Evolutionary conservation across 208 protist species (phyloP).

Genomic region (Leishmania major): DNA sequence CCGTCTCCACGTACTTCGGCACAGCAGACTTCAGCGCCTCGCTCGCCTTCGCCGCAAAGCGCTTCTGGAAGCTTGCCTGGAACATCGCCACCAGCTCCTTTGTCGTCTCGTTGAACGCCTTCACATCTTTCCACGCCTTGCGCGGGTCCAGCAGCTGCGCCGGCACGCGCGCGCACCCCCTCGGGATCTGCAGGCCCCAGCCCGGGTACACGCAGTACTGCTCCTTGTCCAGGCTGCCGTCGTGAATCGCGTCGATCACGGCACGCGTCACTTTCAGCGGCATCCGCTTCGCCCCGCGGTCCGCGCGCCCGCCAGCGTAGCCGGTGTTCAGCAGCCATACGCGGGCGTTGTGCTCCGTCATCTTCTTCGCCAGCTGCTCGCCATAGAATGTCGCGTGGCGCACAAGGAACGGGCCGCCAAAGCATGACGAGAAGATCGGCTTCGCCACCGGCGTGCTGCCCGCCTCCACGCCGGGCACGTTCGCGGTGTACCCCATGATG

Average conservation of each 20-base stretch:
- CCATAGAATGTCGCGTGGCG: slow-evolving; percentile 97
- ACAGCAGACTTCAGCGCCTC: slow-evolving; percentile 82
- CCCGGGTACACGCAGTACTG: slow-evolving; percentile 72
- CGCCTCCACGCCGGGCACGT: slow-evolving; percentile 94
- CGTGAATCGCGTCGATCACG: slow-evolving; percentile 96
- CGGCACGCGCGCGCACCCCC: slow-evolving; percentile 70
- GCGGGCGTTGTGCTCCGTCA: slow-evolving; percentile 79
- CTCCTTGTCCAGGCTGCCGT: slow-evolving; percentile 85
- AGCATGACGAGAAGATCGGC: slow-evolving; percentile 96
- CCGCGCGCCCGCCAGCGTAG: slow-evolving; percentile 89
- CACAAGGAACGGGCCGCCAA: slow-evolving; percentile 95
- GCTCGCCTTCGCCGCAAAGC: slow-evolving; percentile 84
- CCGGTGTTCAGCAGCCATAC: slow-evolving; percentile 97
- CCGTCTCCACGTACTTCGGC: slow-evolving; percentile 67
- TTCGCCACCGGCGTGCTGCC: slow-evolving; percentile 91
- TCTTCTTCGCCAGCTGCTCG: slow-evolving; percentile 94
- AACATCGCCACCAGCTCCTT: slow-evolving; percentile 93
- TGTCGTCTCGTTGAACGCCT: slow-evolving; percentile 75
- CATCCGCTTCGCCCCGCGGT: slow-evolving; percentile 90
- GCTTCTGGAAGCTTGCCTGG: slow-evolving; percentile 91
- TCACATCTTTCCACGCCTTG: slow-evolving; percentile 91
- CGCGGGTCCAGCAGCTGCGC: slow-evolving; percentile 91
- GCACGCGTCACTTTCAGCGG: slow-evolving; percentile 93
- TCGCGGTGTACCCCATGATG: slow-evolving; percentile 96
- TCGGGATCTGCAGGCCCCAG: slow-evolving; percentile 93